Evolutionary conservation across 768 basidiomycete species (phyloP), one percentile per base, ranked within the genome.

Genomic region (Sutorius australiensis): DNA sequence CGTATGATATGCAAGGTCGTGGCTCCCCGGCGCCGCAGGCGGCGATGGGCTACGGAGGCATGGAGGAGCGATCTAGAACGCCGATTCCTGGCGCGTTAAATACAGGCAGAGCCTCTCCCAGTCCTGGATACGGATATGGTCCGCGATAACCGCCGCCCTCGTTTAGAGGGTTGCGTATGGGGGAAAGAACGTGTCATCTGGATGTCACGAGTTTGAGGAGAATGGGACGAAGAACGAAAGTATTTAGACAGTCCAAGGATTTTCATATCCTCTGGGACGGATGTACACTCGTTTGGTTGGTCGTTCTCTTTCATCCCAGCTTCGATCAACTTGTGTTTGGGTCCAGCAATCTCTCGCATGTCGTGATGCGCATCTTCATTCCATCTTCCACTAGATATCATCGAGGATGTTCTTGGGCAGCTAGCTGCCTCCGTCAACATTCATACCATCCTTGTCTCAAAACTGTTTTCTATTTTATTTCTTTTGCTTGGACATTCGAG

Each of bases 71-170:
- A 21, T 48, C 67, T 21, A 59, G 65, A 53, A 72, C 61, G 21
- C 72, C 70, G 34, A 53, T 64, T 57, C 59, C 67, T 43, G 60
- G 55, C 30, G 64, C 57, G 24, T 21, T 61, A 21, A 60, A 61
- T 21, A 54, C 59, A 45, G 68, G 65, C 13, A 76, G 73, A 30
- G 66, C 64, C 50, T 77, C 77, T 16, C 82, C 82, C 11, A 75
- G 73, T 3, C 80, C 67, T 6, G 80, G 72, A 28, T 81, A 79
- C 40, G 77, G 73, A 27, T 72, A 71, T 38, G 67, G 69, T 32
- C 57, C 62, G n/a, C 60, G 59, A 59, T 72, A 69, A 56, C 54
- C 31, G 54, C 28, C 34, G 28, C 21, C 38, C 24, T 19, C 14
- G 21, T 42, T 37, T 21, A 48, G 42, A 51, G 34, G 34, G 45